phyloP scores from a whole-genome alignment of 2,329 filamentous ascomycete species.

The Chaetomiaceae sp. region DNA sequence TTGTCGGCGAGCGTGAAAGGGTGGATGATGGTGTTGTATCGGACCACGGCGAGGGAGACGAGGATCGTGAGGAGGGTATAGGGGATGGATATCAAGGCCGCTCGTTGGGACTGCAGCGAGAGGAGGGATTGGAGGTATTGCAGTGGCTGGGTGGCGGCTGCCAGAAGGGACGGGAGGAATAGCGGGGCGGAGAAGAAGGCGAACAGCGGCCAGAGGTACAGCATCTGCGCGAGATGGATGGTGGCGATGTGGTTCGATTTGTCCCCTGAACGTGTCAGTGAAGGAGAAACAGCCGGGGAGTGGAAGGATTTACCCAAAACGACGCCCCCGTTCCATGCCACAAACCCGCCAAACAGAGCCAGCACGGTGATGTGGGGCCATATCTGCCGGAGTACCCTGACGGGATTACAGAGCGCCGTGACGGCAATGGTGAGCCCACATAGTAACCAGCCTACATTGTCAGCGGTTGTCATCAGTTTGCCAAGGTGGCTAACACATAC shows the following conservation, averaged over 20 bases:
- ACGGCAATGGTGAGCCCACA: conserved; percentile 60
- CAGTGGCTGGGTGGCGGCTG: conserved; percentile 27
- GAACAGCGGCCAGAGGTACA: conserved; percentile 91
- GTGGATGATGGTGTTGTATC: conserved; percentile 87
- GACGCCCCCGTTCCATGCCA: conserved; percentile 83
- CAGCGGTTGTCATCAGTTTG: conserved; percentile 18
- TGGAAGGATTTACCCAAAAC: conserved; percentile 64
- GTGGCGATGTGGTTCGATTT: conserved; percentile 92
- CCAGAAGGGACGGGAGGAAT: conserved; percentile 49
- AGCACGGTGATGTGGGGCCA: conserved; percentile 62
- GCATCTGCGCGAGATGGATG: conserved; percentile 83
- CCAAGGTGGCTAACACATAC: conserved; percentile 31
- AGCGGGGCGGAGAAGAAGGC: conserved; percentile 85
- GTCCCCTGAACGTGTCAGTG: conserved; percentile 57
- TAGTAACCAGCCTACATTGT: conserved; percentile 49
- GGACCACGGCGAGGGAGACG: conserved; percentile 49
- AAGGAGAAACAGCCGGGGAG: not conserved
- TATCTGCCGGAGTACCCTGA: conserved; percentile 41
- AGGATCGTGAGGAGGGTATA: conserved; percentile 35
- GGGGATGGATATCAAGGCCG: conserved; percentile 29
- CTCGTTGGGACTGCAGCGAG: not conserved
- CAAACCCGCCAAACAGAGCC: conserved; percentile 64
- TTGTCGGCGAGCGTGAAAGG: conserved; percentile 97
- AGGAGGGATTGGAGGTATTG: not conserved
- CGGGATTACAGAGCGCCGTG: conserved; percentile 48